Evolutionary conservation across 139 green algal species (phyloP).

Genomic region (Tetraselmis chui): DNA sequence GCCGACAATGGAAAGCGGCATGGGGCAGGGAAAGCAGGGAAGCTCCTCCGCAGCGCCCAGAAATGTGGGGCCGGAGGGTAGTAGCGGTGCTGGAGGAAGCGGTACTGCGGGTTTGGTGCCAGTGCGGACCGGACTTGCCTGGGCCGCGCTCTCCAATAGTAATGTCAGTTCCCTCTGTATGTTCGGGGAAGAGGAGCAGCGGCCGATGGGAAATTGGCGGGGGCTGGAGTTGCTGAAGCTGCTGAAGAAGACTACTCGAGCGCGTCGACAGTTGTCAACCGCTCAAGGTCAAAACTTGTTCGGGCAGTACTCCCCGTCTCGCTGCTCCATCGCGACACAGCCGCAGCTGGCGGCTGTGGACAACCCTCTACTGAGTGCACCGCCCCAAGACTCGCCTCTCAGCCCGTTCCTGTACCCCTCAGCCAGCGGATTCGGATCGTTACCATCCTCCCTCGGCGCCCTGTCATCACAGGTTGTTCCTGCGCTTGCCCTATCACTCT

Average conservation of each 20-base stretch:
- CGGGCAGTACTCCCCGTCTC: no score
- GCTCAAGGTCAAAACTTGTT: no score
- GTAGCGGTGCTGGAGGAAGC: no score
- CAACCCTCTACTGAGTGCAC: no score
- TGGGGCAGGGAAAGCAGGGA: constrained; percentile 6
- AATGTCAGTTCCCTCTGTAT: background rate
- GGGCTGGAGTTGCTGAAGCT: constrained; percentile 40
- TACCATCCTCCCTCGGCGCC: background rate
- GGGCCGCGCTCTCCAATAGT: constrained; percentile 24
- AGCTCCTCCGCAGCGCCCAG: constrained; percentile 2
- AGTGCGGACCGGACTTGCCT: constrained; percentile 52
- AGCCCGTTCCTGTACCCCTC: background rate
- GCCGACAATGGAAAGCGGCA: background rate
- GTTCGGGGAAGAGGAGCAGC: constrained; percentile 4
- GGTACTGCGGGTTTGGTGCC: constrained; percentile 28
- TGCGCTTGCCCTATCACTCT: no score
- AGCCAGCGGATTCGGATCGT: background rate
- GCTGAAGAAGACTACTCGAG: constrained; percentile 34
- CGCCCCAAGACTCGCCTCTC: no score
- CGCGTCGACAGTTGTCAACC: background rate
- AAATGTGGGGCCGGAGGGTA: background rate
- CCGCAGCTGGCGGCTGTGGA: no score
- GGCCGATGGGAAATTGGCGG: constrained; percentile 24
- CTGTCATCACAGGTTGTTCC: background rate
- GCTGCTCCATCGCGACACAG: no score